Evolutionary conservation across 1,284 basidiomycete genomes (phyloP).

Genomic region (Ceratobasidium sp.): DNA sequence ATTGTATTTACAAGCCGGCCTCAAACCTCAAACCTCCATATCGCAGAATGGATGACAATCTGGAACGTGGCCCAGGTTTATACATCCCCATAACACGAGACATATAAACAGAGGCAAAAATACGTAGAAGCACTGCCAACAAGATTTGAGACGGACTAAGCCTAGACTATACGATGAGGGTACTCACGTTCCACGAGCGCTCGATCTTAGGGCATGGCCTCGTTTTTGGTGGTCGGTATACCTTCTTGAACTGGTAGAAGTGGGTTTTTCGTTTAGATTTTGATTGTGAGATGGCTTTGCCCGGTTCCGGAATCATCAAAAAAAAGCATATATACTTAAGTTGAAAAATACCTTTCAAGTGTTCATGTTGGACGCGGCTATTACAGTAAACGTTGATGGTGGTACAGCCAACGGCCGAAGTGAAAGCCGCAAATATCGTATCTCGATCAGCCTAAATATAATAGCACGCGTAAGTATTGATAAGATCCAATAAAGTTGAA

Average conservation of each 20-base stretch:
- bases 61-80: not conserved
- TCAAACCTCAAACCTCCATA: not conserved
- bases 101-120: not conserved
- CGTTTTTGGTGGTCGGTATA: not conserved
- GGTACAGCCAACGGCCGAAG: not conserved
- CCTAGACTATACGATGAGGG: not conserved
- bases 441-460: not conserved
- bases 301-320: not conserved
- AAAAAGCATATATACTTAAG: not conserved
- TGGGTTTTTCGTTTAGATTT: not conserved
- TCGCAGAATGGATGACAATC: slow-evolving; percentile 6
- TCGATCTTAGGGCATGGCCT: not conserved
- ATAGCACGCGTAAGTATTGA: not conserved
- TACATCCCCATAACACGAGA: not conserved
- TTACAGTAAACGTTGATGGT: slow-evolving; percentile 1
- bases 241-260: not conserved
- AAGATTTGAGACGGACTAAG: not conserved
- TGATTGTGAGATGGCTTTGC: not conserved
- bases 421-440: not conserved
- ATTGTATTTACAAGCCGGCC: slow-evolving; percentile 2
- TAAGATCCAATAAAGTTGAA: not conserved
- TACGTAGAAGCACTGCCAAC: not conserved
- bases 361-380: not conserved
- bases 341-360: not conserved
- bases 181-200: not conserved